Conservation (phyloP, 352 stramenopile species). For the Globisporangium splendens region DNA sequence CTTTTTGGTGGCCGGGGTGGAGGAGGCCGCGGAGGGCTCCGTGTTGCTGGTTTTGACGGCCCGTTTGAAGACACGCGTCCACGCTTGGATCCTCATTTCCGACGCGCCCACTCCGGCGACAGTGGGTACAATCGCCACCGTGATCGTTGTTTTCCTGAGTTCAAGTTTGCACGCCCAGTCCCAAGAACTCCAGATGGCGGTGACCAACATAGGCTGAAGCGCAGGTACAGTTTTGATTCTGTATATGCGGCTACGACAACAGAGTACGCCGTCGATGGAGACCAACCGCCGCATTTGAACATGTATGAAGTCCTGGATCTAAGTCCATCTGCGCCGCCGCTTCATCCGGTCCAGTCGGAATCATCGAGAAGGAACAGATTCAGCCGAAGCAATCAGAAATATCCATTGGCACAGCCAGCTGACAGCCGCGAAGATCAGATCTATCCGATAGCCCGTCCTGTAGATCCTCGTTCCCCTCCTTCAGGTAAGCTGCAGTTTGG, state of each 20-base stretch:
- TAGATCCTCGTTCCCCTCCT: not conserved
- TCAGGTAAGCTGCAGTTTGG: constrained; percentile 5
- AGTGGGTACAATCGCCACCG: too few species aligned
- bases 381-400: constrained; percentile 7
- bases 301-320: constrained; percentile 47
- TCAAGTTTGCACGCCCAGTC: too few species aligned
- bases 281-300: constrained; percentile 34
- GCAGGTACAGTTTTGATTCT: constrained; percentile 54
- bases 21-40: too few species aligned
- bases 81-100: too few species aligned
- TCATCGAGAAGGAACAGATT: constrained; percentile 13
- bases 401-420: constrained; percentile 5
- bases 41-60: too few species aligned
- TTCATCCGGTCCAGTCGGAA: constrained; percentile 12
- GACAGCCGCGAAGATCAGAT: not conserved
- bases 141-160: too few species aligned
- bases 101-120: too few species aligned
- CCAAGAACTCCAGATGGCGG: not conserved
- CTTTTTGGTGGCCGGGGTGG: too few species aligned
- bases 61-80: too few species aligned
- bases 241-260: constrained; percentile 16
- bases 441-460: not conserved
- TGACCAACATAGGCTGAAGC: constrained; percentile 16
- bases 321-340: constrained; percentile 38
- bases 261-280: constrained; percentile 19